phyloP scores from a whole-genome alignment of 2,329 filamentous ascomycete genomes.

The Fusarium goolgardi region DNA sequence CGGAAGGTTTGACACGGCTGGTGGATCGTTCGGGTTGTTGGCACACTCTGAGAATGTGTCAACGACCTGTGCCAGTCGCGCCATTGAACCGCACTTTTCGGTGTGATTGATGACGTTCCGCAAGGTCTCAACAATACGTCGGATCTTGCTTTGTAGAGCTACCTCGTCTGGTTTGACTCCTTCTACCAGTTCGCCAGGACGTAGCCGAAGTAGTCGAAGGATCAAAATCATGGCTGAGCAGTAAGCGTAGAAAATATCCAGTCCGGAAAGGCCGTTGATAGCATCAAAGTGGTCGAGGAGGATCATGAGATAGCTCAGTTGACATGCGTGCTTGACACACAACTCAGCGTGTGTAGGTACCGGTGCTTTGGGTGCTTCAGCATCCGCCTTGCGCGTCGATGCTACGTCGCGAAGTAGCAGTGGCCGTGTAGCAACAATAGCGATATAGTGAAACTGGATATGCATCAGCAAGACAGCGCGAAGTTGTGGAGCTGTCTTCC shows the following conservation, averaged over 20 bases:
- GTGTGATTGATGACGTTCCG: constrained; percentile 40
- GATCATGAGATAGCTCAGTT: constrained; percentile 49
- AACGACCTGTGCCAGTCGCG: constrained; percentile 45
- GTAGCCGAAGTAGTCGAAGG: constrained; percentile 23
- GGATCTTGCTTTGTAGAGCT: constrained; percentile 20
- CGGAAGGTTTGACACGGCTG: background rate
- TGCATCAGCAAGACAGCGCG: constrained; percentile 49
- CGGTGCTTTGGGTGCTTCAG: background rate
- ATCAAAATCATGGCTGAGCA: constrained; percentile 49
- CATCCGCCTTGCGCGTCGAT: constrained; percentile 8
- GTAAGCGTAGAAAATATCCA: constrained; percentile 54
- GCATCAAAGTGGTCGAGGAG: constrained; percentile 50
- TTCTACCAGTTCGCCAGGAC: constrained; percentile 1
- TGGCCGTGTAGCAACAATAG: constrained; percentile 49
- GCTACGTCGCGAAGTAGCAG: constrained; percentile 45
- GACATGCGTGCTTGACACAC: constrained; percentile 48
- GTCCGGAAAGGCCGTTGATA: constrained; percentile 51
- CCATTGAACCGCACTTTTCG: constrained; percentile 49
- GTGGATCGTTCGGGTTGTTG: constrained; percentile 23
- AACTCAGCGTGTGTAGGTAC: constrained; percentile 13
- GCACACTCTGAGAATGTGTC: constrained; percentile 47
- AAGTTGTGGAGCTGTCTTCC: constrained; percentile 46
- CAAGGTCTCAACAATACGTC: constrained; percentile 19
- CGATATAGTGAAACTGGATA: constrained; percentile 51
- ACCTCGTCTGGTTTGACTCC: constrained; percentile 8